Percentiles rank a stretch among this genome's conserved stretches.
Evolutionary conservation across 139 green algal species (phyloP).

Genomic region (Chlorella sp.): DNA sequence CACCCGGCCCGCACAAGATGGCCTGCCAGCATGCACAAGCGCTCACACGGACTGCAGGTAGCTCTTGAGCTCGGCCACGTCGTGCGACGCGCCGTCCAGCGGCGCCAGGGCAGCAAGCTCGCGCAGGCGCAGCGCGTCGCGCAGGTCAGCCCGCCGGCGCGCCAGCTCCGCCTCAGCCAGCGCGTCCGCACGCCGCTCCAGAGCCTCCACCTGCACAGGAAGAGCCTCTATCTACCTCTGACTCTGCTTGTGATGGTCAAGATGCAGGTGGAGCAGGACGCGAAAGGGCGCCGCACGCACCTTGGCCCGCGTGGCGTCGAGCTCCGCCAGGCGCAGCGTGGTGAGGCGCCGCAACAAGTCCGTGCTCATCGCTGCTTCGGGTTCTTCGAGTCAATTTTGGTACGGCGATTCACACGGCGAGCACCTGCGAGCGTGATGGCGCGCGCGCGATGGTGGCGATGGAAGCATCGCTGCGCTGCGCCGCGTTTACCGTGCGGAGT

Average conservation of each 20-base stretch:
- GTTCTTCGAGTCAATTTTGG: too few relatives aligned
- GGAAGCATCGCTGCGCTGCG: too few relatives aligned
- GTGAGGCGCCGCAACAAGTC: too few relatives aligned
- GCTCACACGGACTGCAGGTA: conserved; percentile 32
- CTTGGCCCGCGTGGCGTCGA: not conserved
- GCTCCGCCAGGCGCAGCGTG: not conserved
- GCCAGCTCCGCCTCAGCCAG: not conserved
- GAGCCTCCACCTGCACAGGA: not conserved
- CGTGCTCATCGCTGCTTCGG: too few relatives aligned
- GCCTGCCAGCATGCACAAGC: too few relatives aligned
- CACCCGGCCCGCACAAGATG: too few relatives aligned
- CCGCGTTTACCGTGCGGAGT: too few relatives aligned
- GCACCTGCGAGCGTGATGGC: too few relatives aligned
- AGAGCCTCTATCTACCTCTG: not conserved
- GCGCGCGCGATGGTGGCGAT: too few relatives aligned
- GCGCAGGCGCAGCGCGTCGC: not conserved
- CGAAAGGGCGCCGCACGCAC: not conserved
- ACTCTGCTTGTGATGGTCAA: not conserved
- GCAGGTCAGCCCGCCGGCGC: not conserved
- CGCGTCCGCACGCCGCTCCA: not conserved
- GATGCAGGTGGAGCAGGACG: too few relatives aligned
- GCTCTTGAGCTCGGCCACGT: conserved; percentile 24
- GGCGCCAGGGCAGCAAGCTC: not conserved
- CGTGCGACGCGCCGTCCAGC: conserved; percentile 6
- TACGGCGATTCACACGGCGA: too few relatives aligned